phyloP scores from a whole-genome alignment of 768 basidiomycete genomes.

The Mycena leptocephala region DNA sequence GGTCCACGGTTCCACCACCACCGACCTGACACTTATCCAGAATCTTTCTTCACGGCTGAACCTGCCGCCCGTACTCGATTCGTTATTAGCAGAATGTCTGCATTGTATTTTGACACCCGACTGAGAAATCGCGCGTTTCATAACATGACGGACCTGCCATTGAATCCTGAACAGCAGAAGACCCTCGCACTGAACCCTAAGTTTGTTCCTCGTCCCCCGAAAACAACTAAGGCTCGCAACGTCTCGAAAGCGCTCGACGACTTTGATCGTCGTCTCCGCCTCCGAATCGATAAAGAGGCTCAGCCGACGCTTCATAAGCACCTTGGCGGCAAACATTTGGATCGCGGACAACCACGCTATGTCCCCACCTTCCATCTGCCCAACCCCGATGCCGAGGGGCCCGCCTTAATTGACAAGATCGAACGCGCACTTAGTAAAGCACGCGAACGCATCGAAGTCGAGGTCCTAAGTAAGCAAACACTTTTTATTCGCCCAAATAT shows the following conservation, averaged over 20 bases:
- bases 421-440: conserved; percentile 10
- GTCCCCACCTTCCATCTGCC: conserved; percentile 30
- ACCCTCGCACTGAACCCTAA: conserved; percentile 30
- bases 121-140: conserved; percentile 27
- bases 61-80: conserved; percentile 12
- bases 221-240: neutral
- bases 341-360: conserved; percentile 25
- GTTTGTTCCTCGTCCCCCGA: conserved; percentile 19
- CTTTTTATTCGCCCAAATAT: conserved; percentile 33
- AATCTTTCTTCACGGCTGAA: neutral
- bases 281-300: neutral
- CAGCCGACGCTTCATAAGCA: conserved; percentile 13
- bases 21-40: conserved; percentile 30
- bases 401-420: conserved; percentile 3
- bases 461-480: conserved; percentile 22
- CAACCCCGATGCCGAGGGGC: conserved; percentile 27
- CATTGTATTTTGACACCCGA: conserved; percentile 28
- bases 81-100: conserved; percentile 24
- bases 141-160: conserved; percentile 25
- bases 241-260: conserved; percentile 4
- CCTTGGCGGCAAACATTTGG: conserved; percentile 3
- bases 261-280: conserved; percentile 17
- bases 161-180: conserved; percentile 25
- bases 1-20: conserved; percentile 19
- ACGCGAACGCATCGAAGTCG: conserved; percentile 19